phyloP scores from a whole-genome alignment of 108 stramenopile genomes.

The Nitzschia sp. region DNA sequence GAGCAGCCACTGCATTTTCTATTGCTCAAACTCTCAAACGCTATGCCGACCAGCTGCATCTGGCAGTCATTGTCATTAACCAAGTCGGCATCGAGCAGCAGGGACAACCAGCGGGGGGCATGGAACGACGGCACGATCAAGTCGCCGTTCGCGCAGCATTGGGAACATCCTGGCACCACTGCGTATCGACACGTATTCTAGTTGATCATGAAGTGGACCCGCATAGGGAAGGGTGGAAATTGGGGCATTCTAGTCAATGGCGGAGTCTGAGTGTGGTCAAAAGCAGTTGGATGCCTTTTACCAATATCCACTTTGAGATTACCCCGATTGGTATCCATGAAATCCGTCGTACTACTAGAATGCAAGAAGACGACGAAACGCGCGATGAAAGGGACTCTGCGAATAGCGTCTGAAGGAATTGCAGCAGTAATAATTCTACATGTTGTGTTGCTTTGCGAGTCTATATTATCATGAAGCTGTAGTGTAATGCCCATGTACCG shows the following conservation, averaged over 20 bases:
- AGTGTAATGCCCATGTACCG: too few relatives aligned
- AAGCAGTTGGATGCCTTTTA: constrained; percentile 39
- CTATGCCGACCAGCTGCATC: constrained; percentile 63
- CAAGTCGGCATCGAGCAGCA: constrained; percentile 68
- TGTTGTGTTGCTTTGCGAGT: neutral
- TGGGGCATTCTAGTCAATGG: neutral
- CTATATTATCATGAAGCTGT: too few relatives aligned
- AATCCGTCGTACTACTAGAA: too few relatives aligned
- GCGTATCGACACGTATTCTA: constrained; percentile 72
- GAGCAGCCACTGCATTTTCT: constrained; percentile 63
- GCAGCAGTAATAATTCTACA: neutral
- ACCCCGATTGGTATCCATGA: constrained; percentile 21
- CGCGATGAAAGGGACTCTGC: too few relatives aligned
- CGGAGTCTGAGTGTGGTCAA: constrained; percentile 36
- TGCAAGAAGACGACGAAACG: too few relatives aligned
- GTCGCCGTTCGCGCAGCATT: constrained; percentile 64
- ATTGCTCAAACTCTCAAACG: constrained; percentile 71
- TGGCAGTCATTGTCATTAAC: constrained; percentile 82
- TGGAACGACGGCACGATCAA: neutral
- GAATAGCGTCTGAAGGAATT: too few relatives aligned
- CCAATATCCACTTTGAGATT: constrained; percentile 22
- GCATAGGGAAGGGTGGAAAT: neutral
- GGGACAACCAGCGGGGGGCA: constrained; percentile 3
- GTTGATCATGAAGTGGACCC: constrained; percentile 35
- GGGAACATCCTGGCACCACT: constrained; percentile 88